Evolutionary conservation across 768 basidiomycete genomes (phyloP), one percentile per base, ranked within the genome.

Genomic region (Thelephora ganbajun): DNA sequence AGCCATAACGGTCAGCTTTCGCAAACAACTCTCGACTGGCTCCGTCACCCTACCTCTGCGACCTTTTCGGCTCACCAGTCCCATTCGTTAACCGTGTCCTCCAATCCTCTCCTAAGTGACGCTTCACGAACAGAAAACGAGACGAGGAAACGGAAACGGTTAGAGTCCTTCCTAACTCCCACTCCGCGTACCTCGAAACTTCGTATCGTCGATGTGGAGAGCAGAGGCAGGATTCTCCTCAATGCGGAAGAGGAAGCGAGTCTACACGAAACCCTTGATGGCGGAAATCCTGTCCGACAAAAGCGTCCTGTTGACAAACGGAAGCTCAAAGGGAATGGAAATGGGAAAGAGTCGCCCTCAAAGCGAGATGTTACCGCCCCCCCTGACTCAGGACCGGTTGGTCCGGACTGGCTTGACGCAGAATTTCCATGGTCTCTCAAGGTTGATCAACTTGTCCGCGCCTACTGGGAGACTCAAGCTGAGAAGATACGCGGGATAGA

Each of bases 391-490:
- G 71, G 74, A 33, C 41, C 51, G 3, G 22, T 49, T 2, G 72
- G 63, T 46, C 82, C 84, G 9, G 80, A 84, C 57, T 89, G 87
- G 86, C 80, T 80, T 6, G 87, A 90, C 55, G 53, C 68, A 6
- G 77, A 78, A 61, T 88, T 87, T 56, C 86, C 87, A 18, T 90
- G 86, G 87, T 73, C 72, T 44, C 58, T 80, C 53, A 68, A 79
- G 47, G 68, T 66, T n/a, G 69, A 75, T 51, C 73, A 80, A 58
- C 69, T 72, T 30, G 64, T 66, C 19, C 74, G 77, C 44, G 53
- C 68, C 42, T 67, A 69, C 19, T 73, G 71, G 55, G 69, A 70
- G 26, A 71, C 79, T 56, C 69, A 77, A 54, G 74, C 72, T 54
- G 77, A 82, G 56, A 71, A 77, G 45, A 55, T 85, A 57, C 68